These are phyloP conservation scores for Parasitella parasitica DNA, from an alignment of 371 early-diverging fungal genomes.

Conservation along the genomic window DNA sequence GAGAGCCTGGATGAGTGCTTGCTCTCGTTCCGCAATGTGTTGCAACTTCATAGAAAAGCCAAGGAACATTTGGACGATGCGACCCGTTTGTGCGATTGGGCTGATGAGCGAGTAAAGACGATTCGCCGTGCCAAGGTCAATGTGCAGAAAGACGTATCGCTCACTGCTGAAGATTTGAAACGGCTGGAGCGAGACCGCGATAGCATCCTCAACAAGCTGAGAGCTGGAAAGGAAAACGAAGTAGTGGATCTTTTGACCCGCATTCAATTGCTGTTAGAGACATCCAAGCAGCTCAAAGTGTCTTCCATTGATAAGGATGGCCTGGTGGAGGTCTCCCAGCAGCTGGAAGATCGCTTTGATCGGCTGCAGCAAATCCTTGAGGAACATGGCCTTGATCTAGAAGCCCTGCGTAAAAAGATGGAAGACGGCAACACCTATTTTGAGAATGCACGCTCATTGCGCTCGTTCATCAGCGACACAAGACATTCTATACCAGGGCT, in stretches of 20 bases:
- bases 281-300: conserved; percentile 8
- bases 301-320: conserved; percentile 21
- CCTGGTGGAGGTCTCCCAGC: conserved; percentile 24
- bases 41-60: conserved; percentile 32
- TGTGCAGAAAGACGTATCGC: conserved; percentile 13
- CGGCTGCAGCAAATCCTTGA: conserved; percentile 29
- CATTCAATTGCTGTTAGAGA: conserved; percentile 30
- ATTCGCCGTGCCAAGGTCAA: conserved; percentile 27
- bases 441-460: conserved; percentile 26
- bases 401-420: conserved; percentile 28
- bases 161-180: conserved; percentile 32
- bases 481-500: conserved; percentile 35
- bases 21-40: conserved; percentile 27
- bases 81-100: conserved; percentile 39
- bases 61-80: conserved; percentile 40
- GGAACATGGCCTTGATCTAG: conserved; percentile 24
- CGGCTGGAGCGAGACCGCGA: conserved; percentile 32
- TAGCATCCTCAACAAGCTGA: conserved; percentile 17
- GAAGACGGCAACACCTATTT: conserved; percentile 41
- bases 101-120: conserved; percentile 28
- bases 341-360: conserved; percentile 35
- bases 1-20: conserved; percentile 37
- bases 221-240: conserved; percentile 38
- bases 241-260: conserved; percentile 36
- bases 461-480: conserved; percentile 27